A percentile compares a stretch with the other conserved stretches of the same genome.
Evolutionary conservation across 495 filamentous ascomycete genomes (phyloP).

Genomic region (Podospora bellae-mahoneyi): DNA sequence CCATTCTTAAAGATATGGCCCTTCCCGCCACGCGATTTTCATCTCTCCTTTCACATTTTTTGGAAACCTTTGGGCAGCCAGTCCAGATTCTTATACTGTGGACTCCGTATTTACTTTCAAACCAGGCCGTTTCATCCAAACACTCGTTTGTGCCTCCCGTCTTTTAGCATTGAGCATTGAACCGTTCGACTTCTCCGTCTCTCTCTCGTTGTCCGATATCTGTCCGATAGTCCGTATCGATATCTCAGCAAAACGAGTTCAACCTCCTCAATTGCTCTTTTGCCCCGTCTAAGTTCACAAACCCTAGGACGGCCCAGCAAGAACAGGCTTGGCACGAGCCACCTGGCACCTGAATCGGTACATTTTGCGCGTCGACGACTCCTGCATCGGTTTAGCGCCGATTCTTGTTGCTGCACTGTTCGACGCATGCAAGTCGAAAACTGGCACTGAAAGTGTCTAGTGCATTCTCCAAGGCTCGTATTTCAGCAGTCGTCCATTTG

Average conservation of each 20-base stretch:
- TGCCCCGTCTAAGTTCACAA: no score
- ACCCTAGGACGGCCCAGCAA: not conserved
- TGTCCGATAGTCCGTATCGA: not conserved
- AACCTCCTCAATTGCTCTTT: not conserved
- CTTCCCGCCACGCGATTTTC: conserved; percentile 18
- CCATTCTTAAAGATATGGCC: conserved; percentile 25
- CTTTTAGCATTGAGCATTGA: not conserved
- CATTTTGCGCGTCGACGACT: not conserved
- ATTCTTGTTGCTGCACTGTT: conserved; percentile 9
- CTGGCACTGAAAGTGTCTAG: conserved; percentile 1
- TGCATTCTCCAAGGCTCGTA: conserved; percentile 15
- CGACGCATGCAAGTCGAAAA: conserved; percentile 7
- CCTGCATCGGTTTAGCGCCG: conserved; percentile 16
- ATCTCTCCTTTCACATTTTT: conserved; percentile 17
- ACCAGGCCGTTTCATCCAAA: conserved; percentile 16
- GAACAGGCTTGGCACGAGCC: not conserved
- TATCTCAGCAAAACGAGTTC: not conserved
- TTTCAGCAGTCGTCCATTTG: conserved; percentile 9
- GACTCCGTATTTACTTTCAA: not conserved
- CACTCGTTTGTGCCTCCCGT: conserved; percentile 17
- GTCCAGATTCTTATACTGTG: not conserved
- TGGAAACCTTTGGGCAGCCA: conserved; percentile 18
- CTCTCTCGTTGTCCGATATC: not conserved
- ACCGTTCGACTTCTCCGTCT: conserved; percentile 1
- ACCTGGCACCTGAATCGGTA: conserved; percentile 8